phyloP scores from a whole-genome alignment of 2,329 filamentous ascomycete species.

The Hymenoscyphus salicellus region DNA sequence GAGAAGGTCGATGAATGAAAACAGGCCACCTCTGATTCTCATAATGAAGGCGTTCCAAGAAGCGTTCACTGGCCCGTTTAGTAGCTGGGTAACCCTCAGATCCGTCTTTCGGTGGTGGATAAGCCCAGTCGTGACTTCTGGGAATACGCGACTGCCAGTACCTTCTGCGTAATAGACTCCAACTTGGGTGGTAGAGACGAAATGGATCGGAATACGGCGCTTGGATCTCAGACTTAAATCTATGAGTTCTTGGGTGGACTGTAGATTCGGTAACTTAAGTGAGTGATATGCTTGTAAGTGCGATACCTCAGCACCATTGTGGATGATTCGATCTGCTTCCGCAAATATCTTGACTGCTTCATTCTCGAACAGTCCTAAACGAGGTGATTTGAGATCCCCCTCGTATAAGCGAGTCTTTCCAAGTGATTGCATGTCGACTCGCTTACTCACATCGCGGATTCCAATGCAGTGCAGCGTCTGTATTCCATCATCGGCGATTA shows the following conservation, averaged over 20 bases:
- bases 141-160: not conserved
- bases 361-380: conserved; percentile 40
- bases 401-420: conserved; percentile 28
- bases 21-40: conserved; percentile 24
- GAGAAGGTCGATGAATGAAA: conserved; percentile 33
- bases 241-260: conserved; percentile 36
- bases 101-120: conserved; percentile 26
- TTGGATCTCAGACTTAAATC: conserved; percentile 29
- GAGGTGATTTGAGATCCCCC: conserved; percentile 38
- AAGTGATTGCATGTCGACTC: not conserved
- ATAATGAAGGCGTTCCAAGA: conserved; percentile 32
- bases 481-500: conserved; percentile 36
- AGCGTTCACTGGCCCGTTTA: conserved; percentile 38
- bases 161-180: conserved; percentile 8
- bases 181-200: conserved; percentile 36
- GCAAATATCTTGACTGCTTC: conserved; percentile 31
- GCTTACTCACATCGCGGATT: conserved; percentile 29
- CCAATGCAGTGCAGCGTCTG: conserved; percentile 44
- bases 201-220: conserved; percentile 37
- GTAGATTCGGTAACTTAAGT: conserved; percentile 37
- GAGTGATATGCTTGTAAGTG: conserved; percentile 39
- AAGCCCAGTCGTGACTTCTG: not conserved
- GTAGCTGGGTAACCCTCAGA: conserved; percentile 37
- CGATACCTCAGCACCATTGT: conserved; percentile 44
- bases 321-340: conserved; percentile 49